Evolutionary conservation across 179 eudicot genomes (phyloP).

Genomic region (Silene coronaria): DNA sequence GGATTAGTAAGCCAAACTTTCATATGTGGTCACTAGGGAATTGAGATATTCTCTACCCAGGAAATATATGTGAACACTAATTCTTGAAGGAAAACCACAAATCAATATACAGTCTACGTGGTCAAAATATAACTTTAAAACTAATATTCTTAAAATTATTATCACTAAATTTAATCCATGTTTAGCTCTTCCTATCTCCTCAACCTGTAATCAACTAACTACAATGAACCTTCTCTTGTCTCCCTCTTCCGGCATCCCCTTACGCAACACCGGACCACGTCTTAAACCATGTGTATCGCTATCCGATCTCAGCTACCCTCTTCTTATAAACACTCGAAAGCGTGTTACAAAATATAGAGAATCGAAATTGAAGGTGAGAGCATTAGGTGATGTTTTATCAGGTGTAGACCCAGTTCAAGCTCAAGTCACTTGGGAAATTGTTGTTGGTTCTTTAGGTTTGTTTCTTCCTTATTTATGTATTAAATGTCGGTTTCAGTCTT

Average conservation of each 20-base stretch:
- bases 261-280: conserved; percentile 14
- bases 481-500: not conserved
- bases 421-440: conserved; percentile 33
- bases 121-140: conserved; percentile 6
- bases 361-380: conserved; percentile 12
- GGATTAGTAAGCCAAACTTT: no score
- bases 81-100: conserved; percentile 13
- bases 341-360: not conserved
- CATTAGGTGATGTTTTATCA: conserved; percentile 14
- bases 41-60: no score
- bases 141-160: not conserved
- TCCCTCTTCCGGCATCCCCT: not conserved
- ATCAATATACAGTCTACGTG: conserved; percentile 10
- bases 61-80: no score
- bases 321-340: not conserved
- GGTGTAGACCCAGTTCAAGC: conserved; percentile 22
- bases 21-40: no score
- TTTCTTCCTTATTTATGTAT: not conserved
- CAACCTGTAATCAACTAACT: not conserved
- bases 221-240: conserved; percentile 17
- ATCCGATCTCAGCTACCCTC: not conserved
- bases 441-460: conserved; percentile 31
- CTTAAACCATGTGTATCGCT: not conserved
- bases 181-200: conserved; percentile 5
- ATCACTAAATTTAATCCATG: not conserved